Evolutionary conservation across 2,329 filamentous ascomycete genomes (phyloP), one percentile per base, ranked within the genome.

Genomic region (Fusarium staphyleae): DNA sequence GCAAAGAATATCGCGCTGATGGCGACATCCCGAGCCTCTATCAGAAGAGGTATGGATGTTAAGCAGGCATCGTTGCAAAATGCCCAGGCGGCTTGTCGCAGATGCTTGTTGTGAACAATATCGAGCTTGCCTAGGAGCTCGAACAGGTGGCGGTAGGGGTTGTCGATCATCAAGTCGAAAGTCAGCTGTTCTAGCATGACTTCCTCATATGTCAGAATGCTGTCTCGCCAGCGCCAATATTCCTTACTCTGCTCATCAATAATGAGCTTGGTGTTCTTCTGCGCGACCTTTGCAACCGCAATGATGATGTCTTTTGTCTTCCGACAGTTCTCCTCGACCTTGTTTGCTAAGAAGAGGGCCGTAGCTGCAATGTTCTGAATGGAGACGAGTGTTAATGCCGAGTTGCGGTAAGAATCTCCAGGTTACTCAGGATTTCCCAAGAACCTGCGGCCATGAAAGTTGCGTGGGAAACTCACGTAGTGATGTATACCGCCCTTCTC

Each of bases 241-340:
- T 99, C 95, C 70, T 97, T 98, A 64, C 90, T 96, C 73, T 98
- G 93, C 74, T 98, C 95, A 70, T 99, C 95, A 45, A 98, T 90
- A 47, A 93, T 80, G 53, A 97, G 84, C 66, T 91, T 90, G 2
- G 91, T 81, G 65, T 98, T 93, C 77, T 99, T 98, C 74, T 97
- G 92, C 22, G 93, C 95, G 15, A 97, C 91, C 62, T 93, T 91
- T 55, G 92, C 95, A 66, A 96, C 95, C 1, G 93, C 91, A 26
- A 97, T 88, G 62, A 99, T 93, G 55, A 99, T 82, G 62, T 97
- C 92, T 68, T 91, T 96, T 65, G 96, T 96, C 75, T 96, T 96
- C 41, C 93, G 88, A 70, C 92, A 96, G 70, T 96, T 96, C 72
- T 99, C 95, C 70, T 99, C 93, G 15, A 96, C 93, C 73, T 99